Evolutionary conservation across 306 rosid genomes (phyloP), one percentile per base, ranked within the genome.

Genomic region (Echinosophora koreensis): DNA sequence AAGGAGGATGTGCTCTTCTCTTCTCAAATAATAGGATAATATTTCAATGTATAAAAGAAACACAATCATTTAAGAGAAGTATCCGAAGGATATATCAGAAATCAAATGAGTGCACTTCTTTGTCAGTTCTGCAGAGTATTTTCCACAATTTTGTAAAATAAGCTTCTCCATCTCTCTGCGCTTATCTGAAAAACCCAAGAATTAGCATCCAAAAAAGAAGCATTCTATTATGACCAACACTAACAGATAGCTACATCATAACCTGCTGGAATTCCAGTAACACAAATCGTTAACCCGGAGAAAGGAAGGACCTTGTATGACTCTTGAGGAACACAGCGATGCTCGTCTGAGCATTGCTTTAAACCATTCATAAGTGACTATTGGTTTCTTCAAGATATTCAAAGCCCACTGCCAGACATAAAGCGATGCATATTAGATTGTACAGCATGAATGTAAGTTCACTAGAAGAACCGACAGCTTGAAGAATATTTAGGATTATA

Each of bases 21-120:
- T 4, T 34, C 60, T 54, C 37, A 39, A 70, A 41, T 56, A 54
- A 59, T 28, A 65, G 65, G 59, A 50, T 46, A 82, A 28, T 35
- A 78, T 69, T 39, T 70, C 62, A 50, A 56, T 52, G 37, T 79
- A 76, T 32, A 47, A 83, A 61, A 44, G 47, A 60, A 76, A 70
- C 68, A 60, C 30, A 15, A 16, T 76, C 35, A 73, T 76, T 75
- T 64, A 60, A 66, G 71, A 50, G 17, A 85, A 66, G 68, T 47
- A 38, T 42, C 44, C 64, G 73, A 90, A 95, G 98, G 98, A 95
- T 95, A 95, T 95, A 70, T 82, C 89, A 73, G 88, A 90, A 83
- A 95, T 95, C 87, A 95, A 88, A 81, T 92, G 98, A 2, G 98
- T 90, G 83, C 98, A 95, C 56, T 83, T 90, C 88, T 83, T 89